phyloP scores from a whole-genome alignment of 139 green algal genomes.

The Coelastrella sp. region DNA sequence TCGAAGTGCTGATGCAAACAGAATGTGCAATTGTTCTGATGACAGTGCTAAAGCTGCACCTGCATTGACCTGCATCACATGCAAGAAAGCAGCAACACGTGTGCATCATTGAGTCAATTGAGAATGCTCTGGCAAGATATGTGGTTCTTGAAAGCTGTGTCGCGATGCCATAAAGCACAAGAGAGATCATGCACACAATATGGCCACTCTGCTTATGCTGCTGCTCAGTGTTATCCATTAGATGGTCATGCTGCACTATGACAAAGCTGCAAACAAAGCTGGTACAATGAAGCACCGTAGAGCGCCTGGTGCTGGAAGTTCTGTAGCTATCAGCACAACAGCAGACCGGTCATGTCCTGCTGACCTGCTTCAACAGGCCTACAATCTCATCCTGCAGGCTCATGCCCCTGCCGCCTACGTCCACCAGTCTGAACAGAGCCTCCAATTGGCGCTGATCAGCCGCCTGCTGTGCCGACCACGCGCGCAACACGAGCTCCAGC shows the following conservation, averaged over 20 bases:
- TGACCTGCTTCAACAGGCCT: slow-evolving; percentile 29
- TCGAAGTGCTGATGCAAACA: slow-evolving; percentile 13
- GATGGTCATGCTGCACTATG: background rate
- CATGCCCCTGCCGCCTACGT: background rate
- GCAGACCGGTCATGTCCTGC: background rate
- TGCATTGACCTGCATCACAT: background rate
- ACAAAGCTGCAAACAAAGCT: background rate
- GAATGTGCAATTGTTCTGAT: background rate
- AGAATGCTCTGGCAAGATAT: too few relatives aligned
- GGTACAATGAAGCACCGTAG: background rate
- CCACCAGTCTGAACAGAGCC: background rate
- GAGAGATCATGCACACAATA: too few relatives aligned
- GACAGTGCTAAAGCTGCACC: background rate
- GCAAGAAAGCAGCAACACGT: too few relatives aligned
- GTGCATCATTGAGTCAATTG: too few relatives aligned
- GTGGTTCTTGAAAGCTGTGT: too few relatives aligned
- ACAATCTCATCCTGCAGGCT: background rate
- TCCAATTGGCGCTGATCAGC: slow-evolving; percentile 38
- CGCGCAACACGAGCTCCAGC: slow-evolving; percentile 8
- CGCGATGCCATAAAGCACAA: too few relatives aligned
- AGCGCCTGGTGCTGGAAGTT: too few relatives aligned
- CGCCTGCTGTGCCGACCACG: slow-evolving; percentile 19
- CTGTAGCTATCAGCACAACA: background rate
- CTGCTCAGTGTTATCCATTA: too few relatives aligned
- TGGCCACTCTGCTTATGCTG: too few relatives aligned